Conservation (phyloP, 108 stramenopile genomes). For the Parietichytrium sp. region DNA sequence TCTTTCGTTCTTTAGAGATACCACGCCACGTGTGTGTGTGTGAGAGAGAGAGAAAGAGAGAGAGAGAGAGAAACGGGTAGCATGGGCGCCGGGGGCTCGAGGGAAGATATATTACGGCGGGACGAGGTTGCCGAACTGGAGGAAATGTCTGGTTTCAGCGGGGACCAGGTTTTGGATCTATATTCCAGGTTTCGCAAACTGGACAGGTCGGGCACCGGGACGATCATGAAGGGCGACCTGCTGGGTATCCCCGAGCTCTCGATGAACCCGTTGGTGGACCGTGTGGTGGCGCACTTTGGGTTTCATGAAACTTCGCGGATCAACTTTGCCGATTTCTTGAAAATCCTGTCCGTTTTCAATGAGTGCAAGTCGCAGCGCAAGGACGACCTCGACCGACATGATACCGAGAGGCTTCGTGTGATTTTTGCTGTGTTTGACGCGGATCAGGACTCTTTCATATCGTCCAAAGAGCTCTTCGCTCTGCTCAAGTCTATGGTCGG, state of each 20-base stretch:
- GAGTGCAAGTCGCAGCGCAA: too few species aligned
- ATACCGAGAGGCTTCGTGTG: slow-evolving; percentile 1
- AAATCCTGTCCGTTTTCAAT: neutral
- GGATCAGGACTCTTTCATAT: neutral
- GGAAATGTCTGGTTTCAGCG: slow-evolving; percentile 12
- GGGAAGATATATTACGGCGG: slow-evolving; percentile 18
- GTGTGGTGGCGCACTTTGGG: neutral
- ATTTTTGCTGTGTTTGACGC: slow-evolving; percentile 33
- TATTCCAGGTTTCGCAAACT: neutral
- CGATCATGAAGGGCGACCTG: slow-evolving; percentile 11
- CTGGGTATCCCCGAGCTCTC: slow-evolving; percentile 24
- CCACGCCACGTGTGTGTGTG: too few species aligned
- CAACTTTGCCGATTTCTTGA: slow-evolving; percentile 26
- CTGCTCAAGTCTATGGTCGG: slow-evolving; percentile 32
- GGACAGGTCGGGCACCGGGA: neutral
- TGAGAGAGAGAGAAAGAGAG: too few species aligned
- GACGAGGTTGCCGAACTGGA: slow-evolving; percentile 34
- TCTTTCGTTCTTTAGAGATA: too few species aligned
- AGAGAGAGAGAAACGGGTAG: too few species aligned
- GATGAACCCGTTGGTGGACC: slow-evolving; percentile 23
- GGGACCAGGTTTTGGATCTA: slow-evolving; percentile 33
- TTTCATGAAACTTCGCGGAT: slow-evolving; percentile 23
- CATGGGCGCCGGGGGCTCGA: slow-evolving; percentile 32
- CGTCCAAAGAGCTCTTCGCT: neutral
- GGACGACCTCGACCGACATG: too few species aligned